Evolutionary conservation across 1,284 basidiomycete genomes (phyloP), one percentile per base, ranked within the genome.

Genomic region (Calocybe gambosa): DNA sequence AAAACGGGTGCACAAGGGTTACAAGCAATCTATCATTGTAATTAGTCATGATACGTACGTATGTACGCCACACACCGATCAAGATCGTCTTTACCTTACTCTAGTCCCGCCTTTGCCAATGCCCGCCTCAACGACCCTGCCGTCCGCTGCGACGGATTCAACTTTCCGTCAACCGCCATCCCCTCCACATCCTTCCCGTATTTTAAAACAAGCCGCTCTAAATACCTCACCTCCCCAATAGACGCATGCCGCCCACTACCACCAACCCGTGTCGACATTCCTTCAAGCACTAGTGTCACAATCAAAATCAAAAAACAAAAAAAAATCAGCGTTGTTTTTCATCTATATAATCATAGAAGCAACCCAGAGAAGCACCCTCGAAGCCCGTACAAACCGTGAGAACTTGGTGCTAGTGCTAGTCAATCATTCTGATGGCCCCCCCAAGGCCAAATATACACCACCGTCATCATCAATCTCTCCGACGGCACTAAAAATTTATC

Each of bases 121-220:
- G 79, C 81, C 59, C 79, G 70, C 54, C 62, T 75, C 59, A 99
- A 69, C 68, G 94, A 83, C 13, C 92, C 94, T 29, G 73, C 75
- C 3, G 93, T 98, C 62, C 86, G 82, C 68, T 98, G 95, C 66
- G 84, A 85, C 18, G 79, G 67, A 61, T 99, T 98, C 51, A 87
- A 64, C 63, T 75, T 84, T 53, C 80, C 68, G 68, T 98, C 94
- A 53, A 73, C 74, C 8, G 83, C 80, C 92, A 96, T 96, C 33
- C 67, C 71, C 20, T 80, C 76, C 15, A 83, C 68, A 66, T 98
- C 86, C 31, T 74, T 68, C 0, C 84, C 87, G 66, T 98, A 74
- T 62, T 79, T 85, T 33, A 65, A 62, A 8, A 92, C 78, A 26
- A 98, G 74, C 31, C 75, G 67, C 41, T 65, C 63, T 31, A 99